Conservation (phyloP, 2,329 filamentous ascomycete genomes). For the Zasmidium citrigriseum region DNA sequence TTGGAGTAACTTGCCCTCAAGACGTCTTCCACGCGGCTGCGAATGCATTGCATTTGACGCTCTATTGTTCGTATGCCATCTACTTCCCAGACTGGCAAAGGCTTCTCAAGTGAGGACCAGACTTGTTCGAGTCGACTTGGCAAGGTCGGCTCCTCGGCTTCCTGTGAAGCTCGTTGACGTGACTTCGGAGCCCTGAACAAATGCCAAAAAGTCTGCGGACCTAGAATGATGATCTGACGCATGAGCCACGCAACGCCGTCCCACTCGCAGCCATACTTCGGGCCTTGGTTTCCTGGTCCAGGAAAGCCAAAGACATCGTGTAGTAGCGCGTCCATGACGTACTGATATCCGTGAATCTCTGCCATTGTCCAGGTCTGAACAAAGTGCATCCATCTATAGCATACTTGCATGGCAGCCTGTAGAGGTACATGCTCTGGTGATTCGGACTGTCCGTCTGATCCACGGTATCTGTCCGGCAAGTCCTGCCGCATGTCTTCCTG, state of each 20-base stretch:
- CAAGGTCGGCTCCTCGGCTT: not conserved
- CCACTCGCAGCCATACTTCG: not conserved
- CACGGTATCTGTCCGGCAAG: not conserved
- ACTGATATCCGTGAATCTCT: not conserved
- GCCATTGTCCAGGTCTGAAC: not conserved
- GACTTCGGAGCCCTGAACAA: not conserved
- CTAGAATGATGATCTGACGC: not conserved
- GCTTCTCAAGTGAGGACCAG: not conserved
- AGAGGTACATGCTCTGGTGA: not conserved
- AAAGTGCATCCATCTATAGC: not conserved
- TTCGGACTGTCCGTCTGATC: not conserved
- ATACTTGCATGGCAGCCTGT: not conserved
- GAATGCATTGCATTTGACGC: too few relatives aligned
- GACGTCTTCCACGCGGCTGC: too few relatives aligned
- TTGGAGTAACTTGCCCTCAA: too few relatives aligned
- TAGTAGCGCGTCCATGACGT: not conserved
- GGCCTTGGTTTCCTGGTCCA: not conserved
- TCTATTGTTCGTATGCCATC: not conserved
- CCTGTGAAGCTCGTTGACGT: too few relatives aligned
- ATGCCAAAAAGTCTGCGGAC: not conserved
- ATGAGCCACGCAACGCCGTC: not conserved
- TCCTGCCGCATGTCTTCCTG: not conserved
- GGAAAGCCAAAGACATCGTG: not conserved
- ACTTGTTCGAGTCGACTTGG: not conserved
- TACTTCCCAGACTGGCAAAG: not conserved